A percentile compares a stretch with the other conserved stretches of the same genome.
These are phyloP conservation scores for Trichoderma sp. DNA, from an alignment of 2,329 filamentous ascomycete species.

Conservation along the genomic window DNA sequence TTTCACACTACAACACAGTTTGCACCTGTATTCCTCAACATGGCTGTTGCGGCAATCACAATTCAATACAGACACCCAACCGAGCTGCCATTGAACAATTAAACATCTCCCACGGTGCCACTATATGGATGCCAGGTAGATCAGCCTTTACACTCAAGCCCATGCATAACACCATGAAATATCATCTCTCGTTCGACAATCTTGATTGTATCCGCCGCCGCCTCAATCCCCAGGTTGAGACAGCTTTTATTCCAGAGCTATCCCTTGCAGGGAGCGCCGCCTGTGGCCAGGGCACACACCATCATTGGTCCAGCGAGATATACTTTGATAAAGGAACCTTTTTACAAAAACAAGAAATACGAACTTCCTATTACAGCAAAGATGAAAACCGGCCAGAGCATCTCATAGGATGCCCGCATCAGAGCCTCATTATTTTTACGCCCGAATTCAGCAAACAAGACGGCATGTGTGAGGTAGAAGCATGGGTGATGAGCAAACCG, in stretches of 20 bases:
- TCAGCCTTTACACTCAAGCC: not conserved
- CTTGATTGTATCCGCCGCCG: not conserved
- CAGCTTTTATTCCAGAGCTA: not conserved
- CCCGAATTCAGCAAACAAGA: not conserved
- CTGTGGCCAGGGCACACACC: not conserved
- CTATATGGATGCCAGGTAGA: not conserved
- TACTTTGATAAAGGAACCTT: not conserved
- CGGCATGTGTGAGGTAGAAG: not conserved
- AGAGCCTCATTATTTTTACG: not conserved
- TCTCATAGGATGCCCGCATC: conserved; percentile 1
- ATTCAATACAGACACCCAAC: not conserved
- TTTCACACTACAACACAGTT: accelerated
- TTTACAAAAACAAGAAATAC: not conserved
- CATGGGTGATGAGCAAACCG: not conserved
- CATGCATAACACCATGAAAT: not conserved
- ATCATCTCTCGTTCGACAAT: not conserved
- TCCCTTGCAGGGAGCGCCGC: not conserved
- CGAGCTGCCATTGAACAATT: not conserved
- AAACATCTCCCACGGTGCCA: not conserved
- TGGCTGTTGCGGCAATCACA: not conserved
- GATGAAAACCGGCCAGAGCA: not conserved
- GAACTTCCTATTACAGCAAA: not conserved
- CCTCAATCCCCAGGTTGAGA: not conserved
- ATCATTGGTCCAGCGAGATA: not conserved
- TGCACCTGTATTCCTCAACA: not conserved